These are phyloP conservation scores for Hygrophoropsis aurantiaca DNA, from an alignment of 768 basidiomycete species.

Conservation along the genomic window DNA sequence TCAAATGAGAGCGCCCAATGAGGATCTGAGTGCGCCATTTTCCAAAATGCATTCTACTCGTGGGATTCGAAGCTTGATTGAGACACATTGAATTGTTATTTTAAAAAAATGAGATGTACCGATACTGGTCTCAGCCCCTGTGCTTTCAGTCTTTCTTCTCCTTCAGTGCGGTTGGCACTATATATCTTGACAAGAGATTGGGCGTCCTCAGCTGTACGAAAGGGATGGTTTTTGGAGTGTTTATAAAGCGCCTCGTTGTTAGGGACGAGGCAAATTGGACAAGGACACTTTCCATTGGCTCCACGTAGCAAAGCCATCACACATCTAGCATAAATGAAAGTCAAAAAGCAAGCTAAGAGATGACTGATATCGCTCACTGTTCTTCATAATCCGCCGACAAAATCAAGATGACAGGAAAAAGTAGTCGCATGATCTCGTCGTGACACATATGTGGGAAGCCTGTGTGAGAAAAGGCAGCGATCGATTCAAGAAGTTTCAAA, in stretches of 20 bases:
- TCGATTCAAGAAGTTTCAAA: constrained; percentile 23
- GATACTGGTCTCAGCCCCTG: constrained; percentile 16
- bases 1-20: constrained; percentile 35
- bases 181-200: constrained; percentile 12
- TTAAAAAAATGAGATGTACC: constrained; percentile 5
- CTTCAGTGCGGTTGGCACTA: constrained; percentile 13
- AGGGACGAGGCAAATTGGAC: constrained; percentile 37
- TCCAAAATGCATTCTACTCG: constrained; percentile 43
- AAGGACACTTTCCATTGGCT: constrained; percentile 24
- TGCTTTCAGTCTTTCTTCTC: constrained; percentile 19
- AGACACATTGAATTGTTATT: too few species aligned
- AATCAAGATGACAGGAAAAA: constrained; percentile 38
- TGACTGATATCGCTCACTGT: constrained; percentile 37
- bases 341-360: constrained; percentile 5
- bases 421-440: constrained; percentile 22
- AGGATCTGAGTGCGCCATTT: constrained; percentile 32
- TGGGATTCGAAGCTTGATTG: neutral
- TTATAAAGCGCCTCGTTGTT: constrained; percentile 20
- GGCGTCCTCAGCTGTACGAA: constrained; percentile 18
- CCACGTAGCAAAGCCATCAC: constrained; percentile 37
- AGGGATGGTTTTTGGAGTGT: constrained; percentile 9
- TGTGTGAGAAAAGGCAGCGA: constrained; percentile 16
- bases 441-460: constrained; percentile 26
- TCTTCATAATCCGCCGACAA: constrained; percentile 45
- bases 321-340: constrained; percentile 18